phyloP scores from a whole-genome alignment of 2,329 filamentous ascomycete genomes.

The Penicillium sp. region DNA sequence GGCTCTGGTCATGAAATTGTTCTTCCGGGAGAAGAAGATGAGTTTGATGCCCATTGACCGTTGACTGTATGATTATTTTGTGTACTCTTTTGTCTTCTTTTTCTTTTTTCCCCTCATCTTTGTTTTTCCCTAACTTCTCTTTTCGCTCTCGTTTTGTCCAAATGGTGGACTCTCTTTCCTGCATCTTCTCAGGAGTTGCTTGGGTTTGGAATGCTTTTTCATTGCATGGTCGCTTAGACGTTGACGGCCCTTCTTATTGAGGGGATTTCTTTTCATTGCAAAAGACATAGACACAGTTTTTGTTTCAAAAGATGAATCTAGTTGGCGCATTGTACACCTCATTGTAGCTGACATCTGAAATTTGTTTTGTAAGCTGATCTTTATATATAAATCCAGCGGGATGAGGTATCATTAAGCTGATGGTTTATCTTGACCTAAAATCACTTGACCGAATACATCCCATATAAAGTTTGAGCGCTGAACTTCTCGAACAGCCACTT shows the following conservation, averaged over 20 bases:
- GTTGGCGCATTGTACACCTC: no score
- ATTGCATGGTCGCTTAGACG: conserved; percentile 1
- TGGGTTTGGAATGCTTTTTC: conserved; percentile 7
- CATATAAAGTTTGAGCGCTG: no score
- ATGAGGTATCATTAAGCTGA: no score
- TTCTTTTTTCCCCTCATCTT: conserved; percentile 6
- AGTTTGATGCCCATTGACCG: conserved; percentile 17
- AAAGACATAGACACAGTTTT: no score
- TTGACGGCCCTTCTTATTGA: background rate
- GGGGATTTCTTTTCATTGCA: no score
- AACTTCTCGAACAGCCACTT: no score
- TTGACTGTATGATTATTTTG: conserved; percentile 11
- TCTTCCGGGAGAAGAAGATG: conserved; percentile 35
- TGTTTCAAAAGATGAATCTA: no score
- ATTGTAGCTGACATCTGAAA: no score
- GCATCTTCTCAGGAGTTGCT: conserved; percentile 18
- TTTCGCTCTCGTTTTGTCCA: background rate
- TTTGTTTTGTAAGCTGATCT: no score
- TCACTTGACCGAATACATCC: no score
- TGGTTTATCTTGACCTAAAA: no score
- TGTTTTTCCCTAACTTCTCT: conserved; percentile 2
- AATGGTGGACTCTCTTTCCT: conserved; percentile 10
- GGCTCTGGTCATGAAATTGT: conserved; percentile 57
- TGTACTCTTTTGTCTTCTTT: conserved; percentile 4
- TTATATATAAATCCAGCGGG: no score